Evolutionary conservation across 164 flowering plant genomes (phyloP), one percentile per base, ranked within the genome.

Genomic region (Piper longum): DNA sequence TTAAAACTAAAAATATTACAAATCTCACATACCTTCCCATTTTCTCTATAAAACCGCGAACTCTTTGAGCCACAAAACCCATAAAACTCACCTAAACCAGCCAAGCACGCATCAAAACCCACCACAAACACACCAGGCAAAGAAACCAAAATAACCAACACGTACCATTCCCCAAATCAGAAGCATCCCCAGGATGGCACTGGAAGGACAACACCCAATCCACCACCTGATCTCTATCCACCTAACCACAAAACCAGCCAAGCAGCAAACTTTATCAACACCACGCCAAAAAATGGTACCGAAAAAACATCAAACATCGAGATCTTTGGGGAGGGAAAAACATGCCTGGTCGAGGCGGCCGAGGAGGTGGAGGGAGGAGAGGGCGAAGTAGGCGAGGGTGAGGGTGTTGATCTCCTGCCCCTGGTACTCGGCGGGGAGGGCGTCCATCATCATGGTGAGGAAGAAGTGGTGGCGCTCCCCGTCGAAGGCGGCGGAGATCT

Each of bases 31-130:
- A 93, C 99, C 88, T 75, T 76, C 58, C 74, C 66, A 56, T 72
- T 75, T 48, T 76, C 72, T 16, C 73, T 54, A 45, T 78, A 79
- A 74, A 80, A 83, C 66, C 87, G 87, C 54, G 90, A 81, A 62
- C 78, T 76, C 69, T 85, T 77, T 1, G 95, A 93, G 70, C 99
- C 95, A 80, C 73, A 78, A 70, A 93, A 90, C 51, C 99, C 97
- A 75, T 77, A 88, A 64, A 90, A 89, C 62, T 80, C 70, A 60
- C 97, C 97, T 89, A 77, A 54, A 69, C 2, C 63, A 70, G 51
- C 8, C 17, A 26, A 54, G 64, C 48, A 67, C 7, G 26, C 42
- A 60, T 43, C 62, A 42, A 41, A 14, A 14, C 1, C 2, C 43
- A 14, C 3, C 3, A 19, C 4, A 8, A 26, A 26, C 2, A 26